Base-by-base conservation (phyloP, 768 basidiomycete genomes). In the Russula sp. region DNA sequence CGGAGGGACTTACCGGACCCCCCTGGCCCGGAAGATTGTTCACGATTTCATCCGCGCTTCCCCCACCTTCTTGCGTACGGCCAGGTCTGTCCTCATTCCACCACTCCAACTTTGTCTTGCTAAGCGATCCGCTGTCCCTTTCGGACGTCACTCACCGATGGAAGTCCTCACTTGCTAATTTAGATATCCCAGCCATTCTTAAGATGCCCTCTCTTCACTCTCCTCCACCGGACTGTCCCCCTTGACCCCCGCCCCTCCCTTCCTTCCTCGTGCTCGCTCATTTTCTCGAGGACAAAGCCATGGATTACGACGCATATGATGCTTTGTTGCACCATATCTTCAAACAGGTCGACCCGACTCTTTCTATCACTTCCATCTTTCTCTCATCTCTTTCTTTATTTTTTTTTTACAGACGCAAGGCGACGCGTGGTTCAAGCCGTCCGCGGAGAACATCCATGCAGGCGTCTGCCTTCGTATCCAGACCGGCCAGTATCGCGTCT, bases 381-480 rank as follows among this genome's bases (percentile, higher is more conserved):
- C 16, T 66, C 32, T 69, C 66, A 38, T 65, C 70, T 61, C 67
- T 68, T 42, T 59, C 74, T 63, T 66, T 69, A 38, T 61, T 74
- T 59, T 74, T 63, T 66, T 69, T 39, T 61, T 74, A 25, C 75
- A 90, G 87, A 90, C 89, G 0, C 87, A 89, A 69, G 83, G 85
- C 2, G 88, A 90, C 61, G 85, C 89, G 7, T 91, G 89, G 89
- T 90, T 91, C 73, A 91, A 90, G 68, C 88, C 88, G 4, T 83
- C 88, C 0, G 86, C 89, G 68, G 89, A 92, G 73, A 90, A 89
- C 69, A 75, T 90, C 55, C 83, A 87, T 60, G 86, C 85, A 0
- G 89, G 89, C 50, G 88, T 92, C 65, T 90, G 87, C 69, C 73
- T 92, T 22, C 80, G 89, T 46, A 81, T 88, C 25, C 81, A 84